Percentiles rank a stretch among this genome's conserved stretches.
phyloP scores from a whole-genome alignment of 129 eudicot species.

The Oenanthe sinensis region DNA sequence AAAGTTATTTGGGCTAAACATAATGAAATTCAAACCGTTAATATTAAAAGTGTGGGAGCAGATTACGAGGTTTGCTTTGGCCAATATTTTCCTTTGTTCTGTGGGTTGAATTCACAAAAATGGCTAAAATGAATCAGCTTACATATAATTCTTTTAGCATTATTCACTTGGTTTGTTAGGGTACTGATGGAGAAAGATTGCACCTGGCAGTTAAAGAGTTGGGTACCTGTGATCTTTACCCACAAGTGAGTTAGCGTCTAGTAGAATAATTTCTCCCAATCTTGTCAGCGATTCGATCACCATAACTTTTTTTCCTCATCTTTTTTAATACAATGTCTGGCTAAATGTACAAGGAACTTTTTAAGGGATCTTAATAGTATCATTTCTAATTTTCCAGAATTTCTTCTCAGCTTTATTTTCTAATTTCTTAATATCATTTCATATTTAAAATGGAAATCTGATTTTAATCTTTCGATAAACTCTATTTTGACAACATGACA shows the following conservation, averaged over 20 bases:
- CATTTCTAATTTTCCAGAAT: not conserved
- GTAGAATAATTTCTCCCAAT: not conserved
- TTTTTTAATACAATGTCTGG: not conserved
- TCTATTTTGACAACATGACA: not conserved
- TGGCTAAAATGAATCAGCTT: not conserved
- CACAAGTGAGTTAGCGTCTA: slow-evolving; percentile 53
- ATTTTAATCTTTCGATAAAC: not conserved
- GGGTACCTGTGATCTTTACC: slow-evolving; percentile 94
- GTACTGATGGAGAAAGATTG: slow-evolving; percentile 93
- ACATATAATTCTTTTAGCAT: not conserved
- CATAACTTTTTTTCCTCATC: not conserved
- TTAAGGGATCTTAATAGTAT: not conserved
- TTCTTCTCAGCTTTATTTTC: not conserved
- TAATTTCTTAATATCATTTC: not conserved
- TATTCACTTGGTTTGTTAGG: slow-evolving; percentile 27
- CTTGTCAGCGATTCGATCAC: not conserved
- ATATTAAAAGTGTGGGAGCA: slow-evolving; percentile 80
- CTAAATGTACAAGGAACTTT: not conserved
- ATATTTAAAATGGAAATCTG: not conserved
- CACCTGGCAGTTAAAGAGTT: slow-evolving; percentile 89
- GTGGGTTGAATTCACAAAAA: not conserved
- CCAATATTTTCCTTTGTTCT: slow-evolving; percentile 10
- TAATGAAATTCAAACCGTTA: slow-evolving; percentile 88
- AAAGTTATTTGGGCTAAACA: slow-evolving; percentile 97
- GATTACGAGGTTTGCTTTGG: slow-evolving; percentile 67